These are phyloP conservation scores for Pyrenophora graminea DNA, from an alignment of 2,329 filamentous ascomycete genomes.

Conservation along the genomic window DNA sequence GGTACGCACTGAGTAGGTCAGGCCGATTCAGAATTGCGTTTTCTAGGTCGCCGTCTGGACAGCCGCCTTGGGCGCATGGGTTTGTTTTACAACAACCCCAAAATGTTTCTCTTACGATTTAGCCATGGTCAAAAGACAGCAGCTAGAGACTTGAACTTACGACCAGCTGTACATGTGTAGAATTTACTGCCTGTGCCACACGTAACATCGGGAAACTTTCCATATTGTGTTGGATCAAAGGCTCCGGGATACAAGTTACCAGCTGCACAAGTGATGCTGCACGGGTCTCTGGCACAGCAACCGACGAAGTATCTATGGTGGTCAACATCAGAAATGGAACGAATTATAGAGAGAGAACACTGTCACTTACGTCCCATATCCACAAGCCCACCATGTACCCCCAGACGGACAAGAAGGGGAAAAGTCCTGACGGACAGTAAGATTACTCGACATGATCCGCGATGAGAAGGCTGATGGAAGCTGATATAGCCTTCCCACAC, in stretches of 20 bases:
- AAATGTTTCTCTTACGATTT: slow-evolving; percentile 26
- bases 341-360: no score
- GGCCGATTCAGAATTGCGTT: slow-evolving; percentile 23
- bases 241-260: slow-evolving; percentile 37
- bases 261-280: slow-evolving; percentile 40
- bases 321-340: background rate
- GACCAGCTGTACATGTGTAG: slow-evolving; percentile 41
- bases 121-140: background rate
- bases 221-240: slow-evolving; percentile 40
- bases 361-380: slow-evolving; percentile 19
- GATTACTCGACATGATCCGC: slow-evolving; percentile 4
- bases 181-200: slow-evolving; percentile 36
- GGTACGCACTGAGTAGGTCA: slow-evolving; percentile 19
- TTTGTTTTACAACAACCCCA: slow-evolving; percentile 47
- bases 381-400: slow-evolving; percentile 45
- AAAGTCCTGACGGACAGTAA: slow-evolving; percentile 22
- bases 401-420: slow-evolving; percentile 42
- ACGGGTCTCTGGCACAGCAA: slow-evolving; percentile 45
- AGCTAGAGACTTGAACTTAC: slow-evolving; percentile 1
- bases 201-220: slow-evolving; percentile 34
- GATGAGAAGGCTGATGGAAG: background rate
- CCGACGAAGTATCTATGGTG: slow-evolving; percentile 38
- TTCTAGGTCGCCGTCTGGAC: slow-evolving; percentile 32
- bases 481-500: background rate
- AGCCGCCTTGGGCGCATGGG: slow-evolving; percentile 38